Percentiles rank a stretch among this genome's conserved stretches.
These are phyloP conservation scores for Flaveria floridana DNA, from an alignment of 140 eudicot species.

Conservation along the genomic window DNA sequence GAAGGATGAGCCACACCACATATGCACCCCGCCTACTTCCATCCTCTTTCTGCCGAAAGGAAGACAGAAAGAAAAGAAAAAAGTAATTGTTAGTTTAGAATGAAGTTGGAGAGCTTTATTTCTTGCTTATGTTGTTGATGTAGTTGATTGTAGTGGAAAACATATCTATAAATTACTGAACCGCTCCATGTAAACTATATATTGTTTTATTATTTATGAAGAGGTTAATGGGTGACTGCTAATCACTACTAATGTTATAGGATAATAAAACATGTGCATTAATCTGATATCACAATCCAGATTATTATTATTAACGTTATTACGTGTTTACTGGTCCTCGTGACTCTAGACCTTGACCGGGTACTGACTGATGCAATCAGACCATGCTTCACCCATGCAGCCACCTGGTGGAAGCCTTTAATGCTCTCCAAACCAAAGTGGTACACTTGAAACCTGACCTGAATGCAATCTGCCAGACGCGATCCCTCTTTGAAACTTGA, in stretches of 20 bases:
- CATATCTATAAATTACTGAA: constrained; percentile 24
- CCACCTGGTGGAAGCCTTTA: constrained; percentile 41
- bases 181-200: constrained; percentile 19
- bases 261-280: too few relatives aligned
- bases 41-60: too few relatives aligned
- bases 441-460: constrained; percentile 82
- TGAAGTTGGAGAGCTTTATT: constrained; percentile 19
- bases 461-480: constrained; percentile 82
- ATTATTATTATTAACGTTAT: too few relatives aligned
- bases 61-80: neutral
- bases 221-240: neutral
- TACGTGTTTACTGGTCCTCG: too few relatives aligned
- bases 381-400: constrained; percentile 55
- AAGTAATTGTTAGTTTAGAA: constrained; percentile 19
- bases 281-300: too few relatives aligned
- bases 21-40: neutral
- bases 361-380: constrained; percentile 42
- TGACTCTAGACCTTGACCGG: constrained; percentile 45
- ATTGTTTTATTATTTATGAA: constrained; percentile 10
- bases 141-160: constrained; percentile 35
- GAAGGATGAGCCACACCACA: constrained; percentile 24
- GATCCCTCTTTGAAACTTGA: constrained; percentile 50
- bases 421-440: constrained; percentile 71
- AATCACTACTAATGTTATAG: neutral
- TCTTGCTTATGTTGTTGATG: constrained; percentile 27